Evolutionary conservation across 2,329 filamentous ascomycete species (phyloP).

Genomic region (Capronia americana): DNA sequence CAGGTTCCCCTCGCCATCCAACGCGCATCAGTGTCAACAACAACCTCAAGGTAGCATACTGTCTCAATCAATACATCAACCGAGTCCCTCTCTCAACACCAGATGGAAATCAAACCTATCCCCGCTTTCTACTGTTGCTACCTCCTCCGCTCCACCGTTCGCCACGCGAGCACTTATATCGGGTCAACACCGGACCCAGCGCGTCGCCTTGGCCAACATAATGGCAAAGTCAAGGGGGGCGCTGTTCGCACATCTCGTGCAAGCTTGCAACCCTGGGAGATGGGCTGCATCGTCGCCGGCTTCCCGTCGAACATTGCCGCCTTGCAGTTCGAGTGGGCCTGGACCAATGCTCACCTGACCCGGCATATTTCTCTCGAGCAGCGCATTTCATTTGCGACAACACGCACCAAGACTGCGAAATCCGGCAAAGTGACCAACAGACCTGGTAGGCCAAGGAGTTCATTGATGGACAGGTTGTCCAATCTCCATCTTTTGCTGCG

Average conservation of each 20-base stretch:
- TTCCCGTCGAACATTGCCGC: slow-evolving; percentile 88
- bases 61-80: background rate
- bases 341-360: slow-evolving; percentile 83
- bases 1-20: background rate
- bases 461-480: slow-evolving; percentile 71
- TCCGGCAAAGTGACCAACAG: slow-evolving; percentile 53
- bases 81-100: background rate
- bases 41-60: background rate
- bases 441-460: slow-evolving; percentile 64
- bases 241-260: slow-evolving; percentile 74
- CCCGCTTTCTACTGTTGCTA: slow-evolving; percentile 95
- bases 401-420: slow-evolving; percentile 37
- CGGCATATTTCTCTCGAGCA: slow-evolving; percentile 73
- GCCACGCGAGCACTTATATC: slow-evolving; percentile 75
- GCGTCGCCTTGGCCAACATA: slow-evolving; percentile 86
- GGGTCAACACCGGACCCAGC: slow-evolving; percentile 90
- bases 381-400: slow-evolving; percentile 38
- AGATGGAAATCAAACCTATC: slow-evolving; percentile 62
- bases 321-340: slow-evolving; percentile 96
- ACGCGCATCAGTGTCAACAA: background rate
- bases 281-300: slow-evolving; percentile 82
- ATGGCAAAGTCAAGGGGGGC: slow-evolving; percentile 81
- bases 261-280: slow-evolving; percentile 84
- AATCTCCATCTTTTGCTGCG: slow-evolving; percentile 82
- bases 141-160: slow-evolving; percentile 80